These are phyloP conservation scores for Salix viminalis DNA, from an alignment of 345 rosid species.

Conservation along the genomic window DNA sequence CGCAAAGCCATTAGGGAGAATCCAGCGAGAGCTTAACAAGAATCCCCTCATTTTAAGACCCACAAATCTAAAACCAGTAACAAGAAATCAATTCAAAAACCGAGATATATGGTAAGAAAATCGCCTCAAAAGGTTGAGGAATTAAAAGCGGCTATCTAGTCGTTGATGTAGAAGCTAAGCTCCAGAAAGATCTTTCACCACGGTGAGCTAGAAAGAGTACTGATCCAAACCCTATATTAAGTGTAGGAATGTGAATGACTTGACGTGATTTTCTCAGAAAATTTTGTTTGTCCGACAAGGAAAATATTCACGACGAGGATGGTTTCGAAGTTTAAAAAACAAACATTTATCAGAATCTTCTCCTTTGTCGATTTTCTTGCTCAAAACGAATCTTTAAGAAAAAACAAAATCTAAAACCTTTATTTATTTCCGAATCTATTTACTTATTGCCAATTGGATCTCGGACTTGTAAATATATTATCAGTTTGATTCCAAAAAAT, in stretches of 20 bases:
- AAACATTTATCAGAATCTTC: slow-evolving; percentile 4
- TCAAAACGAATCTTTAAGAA: too few species aligned
- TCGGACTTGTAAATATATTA: too few species aligned
- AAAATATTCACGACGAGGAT: background rate
- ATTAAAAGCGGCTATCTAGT: slow-evolving; percentile 44
- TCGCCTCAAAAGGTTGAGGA: slow-evolving; percentile 41
- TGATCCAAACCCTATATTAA: background rate
- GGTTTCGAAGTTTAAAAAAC: slow-evolving; percentile 8
- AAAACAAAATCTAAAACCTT: too few species aligned
- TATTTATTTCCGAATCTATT: too few species aligned
- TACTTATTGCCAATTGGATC: too few species aligned
- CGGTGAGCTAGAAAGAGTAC: slow-evolving; percentile 3
- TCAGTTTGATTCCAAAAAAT: too few species aligned
- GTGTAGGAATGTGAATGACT: slow-evolving; percentile 6
- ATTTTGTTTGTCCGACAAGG: slow-evolving; percentile 23
- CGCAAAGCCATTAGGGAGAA: slow-evolving; percentile 20
- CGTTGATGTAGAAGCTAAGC: slow-evolving; percentile 42
- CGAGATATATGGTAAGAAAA: slow-evolving; percentile 57
- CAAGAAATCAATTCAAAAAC: slow-evolving; percentile 38
- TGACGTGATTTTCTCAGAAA: slow-evolving; percentile 32
- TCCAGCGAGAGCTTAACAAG: slow-evolving; percentile 21
- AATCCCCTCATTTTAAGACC: slow-evolving; percentile 35
- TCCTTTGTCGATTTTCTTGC: background rate
- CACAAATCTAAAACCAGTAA: slow-evolving; percentile 37
- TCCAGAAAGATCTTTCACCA: slow-evolving; percentile 25